Percentiles rank a stretch among this genome's conserved stretches.
phyloP scores from a whole-genome alignment of 129 eudicot genomes.

The Calendula officinalis region DNA sequence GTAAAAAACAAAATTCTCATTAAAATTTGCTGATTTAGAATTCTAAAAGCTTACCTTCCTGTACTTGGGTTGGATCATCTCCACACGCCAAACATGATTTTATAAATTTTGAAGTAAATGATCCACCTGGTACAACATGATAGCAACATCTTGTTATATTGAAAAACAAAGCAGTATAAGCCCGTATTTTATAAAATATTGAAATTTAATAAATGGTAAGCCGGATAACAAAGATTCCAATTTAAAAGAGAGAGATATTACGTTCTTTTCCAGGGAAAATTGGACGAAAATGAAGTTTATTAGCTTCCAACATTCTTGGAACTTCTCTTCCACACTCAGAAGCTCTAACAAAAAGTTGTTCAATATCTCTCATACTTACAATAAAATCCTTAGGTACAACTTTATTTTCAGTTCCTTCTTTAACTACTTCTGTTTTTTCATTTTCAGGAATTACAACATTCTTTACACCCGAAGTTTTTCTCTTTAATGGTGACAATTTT shows the following conservation, averaged over 20 bases:
- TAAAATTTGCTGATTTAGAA: no score
- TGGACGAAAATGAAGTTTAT: slow-evolving; percentile 91
- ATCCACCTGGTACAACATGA: slow-evolving; percentile 53
- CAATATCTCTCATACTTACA: slow-evolving; percentile 80
- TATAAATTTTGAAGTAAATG: slow-evolving; percentile 48
- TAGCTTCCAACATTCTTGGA: slow-evolving; percentile 95
- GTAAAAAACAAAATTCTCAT: slow-evolving; percentile 5
- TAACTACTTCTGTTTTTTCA: slow-evolving; percentile 40
- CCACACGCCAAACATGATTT: slow-evolving; percentile 86
- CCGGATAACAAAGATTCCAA: not conserved
- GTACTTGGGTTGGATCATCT: slow-evolving; percentile 82
- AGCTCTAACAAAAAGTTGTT: slow-evolving; percentile 69
- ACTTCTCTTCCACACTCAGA: slow-evolving; percentile 91
- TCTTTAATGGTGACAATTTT: slow-evolving; percentile 60
- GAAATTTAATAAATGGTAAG: not conserved
- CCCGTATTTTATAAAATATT: not conserved
- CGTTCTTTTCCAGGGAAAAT: slow-evolving; percentile 72
- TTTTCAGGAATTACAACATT: slow-evolving; percentile 35
- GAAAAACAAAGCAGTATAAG: not conserved
- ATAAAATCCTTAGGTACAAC: slow-evolving; percentile 66
- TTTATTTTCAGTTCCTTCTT: slow-evolving; percentile 52
- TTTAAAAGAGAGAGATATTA: slow-evolving; percentile 22
- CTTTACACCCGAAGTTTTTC: slow-evolving; percentile 45
- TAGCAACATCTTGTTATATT: not conserved
- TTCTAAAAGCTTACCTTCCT: no score